Conservation (phyloP, 495 filamentous ascomycete genomes). For the Cudoniella acicularis region DNA sequence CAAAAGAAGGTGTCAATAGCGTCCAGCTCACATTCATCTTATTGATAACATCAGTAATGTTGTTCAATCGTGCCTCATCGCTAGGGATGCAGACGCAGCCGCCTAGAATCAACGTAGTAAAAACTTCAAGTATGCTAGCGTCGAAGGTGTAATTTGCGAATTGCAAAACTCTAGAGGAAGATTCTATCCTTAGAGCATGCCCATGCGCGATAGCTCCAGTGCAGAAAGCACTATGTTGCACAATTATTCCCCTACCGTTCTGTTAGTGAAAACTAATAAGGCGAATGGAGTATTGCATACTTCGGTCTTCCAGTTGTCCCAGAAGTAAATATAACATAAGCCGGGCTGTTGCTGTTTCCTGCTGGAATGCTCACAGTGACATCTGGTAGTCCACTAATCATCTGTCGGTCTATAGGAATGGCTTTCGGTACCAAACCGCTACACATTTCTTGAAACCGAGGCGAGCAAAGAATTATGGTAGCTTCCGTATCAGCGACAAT, state of each 20-base stretch:
- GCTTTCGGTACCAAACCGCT: neutral
- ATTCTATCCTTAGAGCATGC: constrained; percentile 12
- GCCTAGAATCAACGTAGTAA: constrained; percentile 69
- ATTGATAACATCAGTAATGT: constrained; percentile 35
- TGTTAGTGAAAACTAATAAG: neutral
- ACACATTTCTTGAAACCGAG: neutral
- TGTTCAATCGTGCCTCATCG: constrained; percentile 33
- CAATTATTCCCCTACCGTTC: neutral
- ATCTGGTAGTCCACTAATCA: neutral
- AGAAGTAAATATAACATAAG: constrained; percentile 50
- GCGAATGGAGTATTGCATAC: constrained; percentile 26
- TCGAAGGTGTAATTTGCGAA: constrained; percentile 55
- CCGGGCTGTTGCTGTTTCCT: neutral
- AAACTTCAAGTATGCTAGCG: constrained; percentile 79
- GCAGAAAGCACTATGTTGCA: constrained; percentile 5
- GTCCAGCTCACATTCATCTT: constrained; percentile 30
- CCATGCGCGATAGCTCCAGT: constrained; percentile 5
- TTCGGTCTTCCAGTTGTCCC: constrained; percentile 48
- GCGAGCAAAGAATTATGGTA: constrained; percentile 2
- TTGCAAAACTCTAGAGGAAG: constrained; percentile 9
- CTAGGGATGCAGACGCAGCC: constrained; percentile 48
- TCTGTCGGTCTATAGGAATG: neutral
- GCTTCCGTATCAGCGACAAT: constrained; percentile 12
- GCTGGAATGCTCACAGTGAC: neutral
- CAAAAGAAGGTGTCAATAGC: constrained; percentile 41